Conservation (phyloP, 1,284 basidiomycete species). For the Bjerkandera adusta region DNA sequence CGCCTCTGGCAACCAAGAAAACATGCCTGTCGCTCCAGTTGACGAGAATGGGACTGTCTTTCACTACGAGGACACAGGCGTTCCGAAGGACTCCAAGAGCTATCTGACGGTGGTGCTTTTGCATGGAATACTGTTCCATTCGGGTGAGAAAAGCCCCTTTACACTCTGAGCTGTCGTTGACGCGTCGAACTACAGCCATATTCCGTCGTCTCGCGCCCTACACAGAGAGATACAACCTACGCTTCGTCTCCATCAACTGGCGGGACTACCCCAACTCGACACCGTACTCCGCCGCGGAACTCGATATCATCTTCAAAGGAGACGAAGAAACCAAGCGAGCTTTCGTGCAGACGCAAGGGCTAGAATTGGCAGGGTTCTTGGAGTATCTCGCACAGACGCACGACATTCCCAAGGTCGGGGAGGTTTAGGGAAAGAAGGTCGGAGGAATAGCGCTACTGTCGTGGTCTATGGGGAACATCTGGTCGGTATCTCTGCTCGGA, state of each 20-base stretch:
- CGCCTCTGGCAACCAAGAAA: too few species aligned
- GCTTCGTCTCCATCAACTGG: slow-evolving; percentile 18
- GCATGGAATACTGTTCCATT: slow-evolving; percentile 36
- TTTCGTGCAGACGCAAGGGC: slow-evolving; percentile 52
- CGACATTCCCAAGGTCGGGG: slow-evolving; percentile 72
- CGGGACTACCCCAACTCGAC: slow-evolving; percentile 21
- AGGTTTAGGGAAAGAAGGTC: slow-evolving; percentile 51
- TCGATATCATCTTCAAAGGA: slow-evolving; percentile 3
- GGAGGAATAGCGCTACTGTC: slow-evolving; percentile 46
- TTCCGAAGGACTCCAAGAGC: slow-evolving; percentile 42
- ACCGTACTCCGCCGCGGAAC: slow-evolving; percentile 14
- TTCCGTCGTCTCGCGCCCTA: slow-evolving; percentile 16
- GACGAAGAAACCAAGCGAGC: slow-evolving; percentile 6
- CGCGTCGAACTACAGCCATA: slow-evolving; percentile 9
- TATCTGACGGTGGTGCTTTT: slow-evolving; percentile 89
- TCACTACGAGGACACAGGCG: slow-evolving; percentile 19
- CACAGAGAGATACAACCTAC: slow-evolving; percentile 12
- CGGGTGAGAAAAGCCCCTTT: slow-evolving; percentile 36
- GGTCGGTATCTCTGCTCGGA: slow-evolving; percentile 61
- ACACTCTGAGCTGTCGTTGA: slow-evolving; percentile 57
- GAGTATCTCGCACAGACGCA: slow-evolving; percentile 84
- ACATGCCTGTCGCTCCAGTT: slow-evolving; percentile 12
- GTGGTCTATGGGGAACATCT: slow-evolving; percentile 58
- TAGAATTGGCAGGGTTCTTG: slow-evolving; percentile 71
- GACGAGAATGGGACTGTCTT: slow-evolving; percentile 17